Evolutionary conservation across 1,139 yeast species (phyloP).

Genomic region (Scheffersomyces insectosa): DNA sequence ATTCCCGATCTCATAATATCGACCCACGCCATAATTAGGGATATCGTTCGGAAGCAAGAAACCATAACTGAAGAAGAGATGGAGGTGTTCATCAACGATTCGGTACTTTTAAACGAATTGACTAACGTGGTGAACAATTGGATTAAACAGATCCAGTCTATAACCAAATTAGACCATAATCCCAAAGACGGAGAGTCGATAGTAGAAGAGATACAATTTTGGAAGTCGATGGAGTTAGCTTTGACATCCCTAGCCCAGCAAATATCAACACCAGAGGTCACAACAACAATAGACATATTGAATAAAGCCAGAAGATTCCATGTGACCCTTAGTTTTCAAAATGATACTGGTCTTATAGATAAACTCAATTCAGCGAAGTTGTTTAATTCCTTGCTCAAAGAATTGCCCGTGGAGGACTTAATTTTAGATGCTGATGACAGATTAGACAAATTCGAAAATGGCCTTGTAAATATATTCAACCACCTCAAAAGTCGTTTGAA

Average conservation of each 20-base stretch:
- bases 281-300: constrained; percentile 60
- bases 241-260: constrained; percentile 60
- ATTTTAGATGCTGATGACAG: constrained; percentile 30
- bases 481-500: constrained; percentile 63
- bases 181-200: constrained; percentile 60
- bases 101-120: constrained; percentile 60
- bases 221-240: constrained; percentile 74
- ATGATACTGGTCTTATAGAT: constrained; percentile 70
- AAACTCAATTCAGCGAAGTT: constrained; percentile 52
- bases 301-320: constrained; percentile 77
- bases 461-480: constrained; percentile 51
- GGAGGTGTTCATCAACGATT: constrained; percentile 35
- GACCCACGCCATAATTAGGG: constrained; percentile 54
- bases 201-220: constrained; percentile 72
- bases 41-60: constrained; percentile 26
- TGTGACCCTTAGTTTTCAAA: constrained; percentile 68
- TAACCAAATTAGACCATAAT: constrained; percentile 54
- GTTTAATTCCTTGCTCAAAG: constrained; percentile 66
- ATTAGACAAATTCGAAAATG: constrained; percentile 45
- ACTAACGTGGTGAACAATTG: constrained; percentile 71
- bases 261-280: constrained; percentile 53
- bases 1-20: constrained; percentile 61
- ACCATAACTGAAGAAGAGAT: constrained; percentile 18
- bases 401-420: constrained; percentile 68
- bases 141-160: constrained; percentile 63